Percentiles rank a stretch among this genome's conserved stretches.
Conservation (phyloP, 768 basidiomycete genomes). For the Boletus rufocinnamomeus region DNA sequence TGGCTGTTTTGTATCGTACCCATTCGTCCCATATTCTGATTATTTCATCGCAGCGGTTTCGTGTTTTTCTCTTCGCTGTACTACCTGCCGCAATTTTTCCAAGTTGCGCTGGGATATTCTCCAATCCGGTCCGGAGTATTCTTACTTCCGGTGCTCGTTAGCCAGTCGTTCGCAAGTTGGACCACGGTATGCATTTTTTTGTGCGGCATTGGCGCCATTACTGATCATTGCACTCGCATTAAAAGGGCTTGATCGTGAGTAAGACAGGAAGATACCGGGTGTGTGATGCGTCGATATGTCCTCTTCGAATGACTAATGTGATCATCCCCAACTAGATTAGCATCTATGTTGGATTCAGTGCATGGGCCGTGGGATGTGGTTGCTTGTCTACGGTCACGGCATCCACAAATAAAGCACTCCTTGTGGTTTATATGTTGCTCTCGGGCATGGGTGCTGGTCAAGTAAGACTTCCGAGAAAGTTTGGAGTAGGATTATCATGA, state of each 20-base stretch:
- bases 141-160: conserved; percentile 67
- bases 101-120: conserved; percentile 65
- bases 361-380: conserved; percentile 73
- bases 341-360: conserved; percentile 60
- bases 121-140: conserved; percentile 67
- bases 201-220: background rate
- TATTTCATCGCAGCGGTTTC: conserved; percentile 44
- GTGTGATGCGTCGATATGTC: conserved; percentile 7
- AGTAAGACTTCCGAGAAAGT: conserved; percentile 33
- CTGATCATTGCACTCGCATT: background rate
- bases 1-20: conserved; percentile 14
- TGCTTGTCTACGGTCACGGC: conserved; percentile 63
- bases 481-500: background rate
- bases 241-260: conserved; percentile 60
- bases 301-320: background rate
- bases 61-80: conserved; percentile 65
- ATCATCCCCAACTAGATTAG: conserved; percentile 9
- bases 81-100: conserved; percentile 77
- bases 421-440: conserved; percentile 63
- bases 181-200: conserved; percentile 42
- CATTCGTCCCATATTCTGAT: conserved; percentile 4
- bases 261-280: conserved; percentile 66
- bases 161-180: conserved; percentile 62
- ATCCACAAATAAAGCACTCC: conserved; percentile 46
- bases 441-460: conserved; percentile 63